phyloP scores from a whole-genome alignment of 306 rosid genomes.

The Rubus parviflorus region DNA sequence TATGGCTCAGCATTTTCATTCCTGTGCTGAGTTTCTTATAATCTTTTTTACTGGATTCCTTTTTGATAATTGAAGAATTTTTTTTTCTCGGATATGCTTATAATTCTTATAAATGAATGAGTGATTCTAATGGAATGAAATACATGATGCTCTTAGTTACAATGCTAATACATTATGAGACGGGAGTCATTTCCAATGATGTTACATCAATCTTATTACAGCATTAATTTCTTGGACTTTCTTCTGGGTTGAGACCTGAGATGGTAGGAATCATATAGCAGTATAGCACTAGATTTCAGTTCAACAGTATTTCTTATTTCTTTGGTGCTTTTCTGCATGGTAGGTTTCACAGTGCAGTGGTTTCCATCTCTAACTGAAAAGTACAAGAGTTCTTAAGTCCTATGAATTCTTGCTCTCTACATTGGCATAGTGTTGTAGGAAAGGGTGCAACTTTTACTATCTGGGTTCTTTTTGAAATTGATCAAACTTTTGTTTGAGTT shows the following conservation, averaged over 20 bases:
- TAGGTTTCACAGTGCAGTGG: neutral
- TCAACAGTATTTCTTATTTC: too few relatives aligned
- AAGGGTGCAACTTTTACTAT: neutral
- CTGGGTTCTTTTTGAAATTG: neutral
- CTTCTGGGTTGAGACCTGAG: too few relatives aligned
- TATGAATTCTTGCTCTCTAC: neutral
- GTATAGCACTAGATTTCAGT: too few relatives aligned
- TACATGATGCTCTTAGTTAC: neutral
- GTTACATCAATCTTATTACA: too few relatives aligned
- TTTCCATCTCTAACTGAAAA: neutral
- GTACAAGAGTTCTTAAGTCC: neutral
- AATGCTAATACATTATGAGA: too few relatives aligned
- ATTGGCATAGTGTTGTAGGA: neutral
- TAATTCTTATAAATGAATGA: neutral
- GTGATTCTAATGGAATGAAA: neutral
- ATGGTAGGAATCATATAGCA: too few relatives aligned
- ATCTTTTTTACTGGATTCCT: neutral
- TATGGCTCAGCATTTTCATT: neutral
- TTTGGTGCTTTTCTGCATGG: neutral
- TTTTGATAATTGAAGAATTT: neutral
- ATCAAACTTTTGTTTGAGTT: neutral
- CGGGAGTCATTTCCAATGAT: too few relatives aligned
- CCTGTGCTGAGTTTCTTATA: neutral
- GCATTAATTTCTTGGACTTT: too few relatives aligned
- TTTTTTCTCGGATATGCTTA: neutral